phyloP scores from a whole-genome alignment of 257 asterid genomes.

The Vinca minor region DNA sequence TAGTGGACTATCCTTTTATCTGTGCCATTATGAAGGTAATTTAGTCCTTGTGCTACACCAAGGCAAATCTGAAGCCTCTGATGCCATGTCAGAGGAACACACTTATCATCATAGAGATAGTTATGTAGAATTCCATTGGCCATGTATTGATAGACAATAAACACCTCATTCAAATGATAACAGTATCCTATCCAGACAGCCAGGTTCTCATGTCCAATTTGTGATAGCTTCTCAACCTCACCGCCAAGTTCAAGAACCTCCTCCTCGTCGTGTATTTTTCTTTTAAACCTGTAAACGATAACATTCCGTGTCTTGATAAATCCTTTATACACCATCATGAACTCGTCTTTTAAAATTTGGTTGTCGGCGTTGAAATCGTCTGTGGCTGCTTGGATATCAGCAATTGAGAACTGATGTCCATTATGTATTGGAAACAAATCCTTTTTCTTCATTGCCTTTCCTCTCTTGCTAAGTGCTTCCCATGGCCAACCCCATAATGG shows the following conservation, averaged over 20 bases:
- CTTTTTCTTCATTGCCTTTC: conserved; percentile 2
- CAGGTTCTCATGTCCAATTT: conserved; percentile 1
- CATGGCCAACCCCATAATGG: not conserved
- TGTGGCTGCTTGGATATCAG: not conserved
- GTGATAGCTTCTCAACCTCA: conserved; percentile 10
- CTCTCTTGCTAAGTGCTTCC: conserved; percentile 5
- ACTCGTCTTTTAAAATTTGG: not conserved
- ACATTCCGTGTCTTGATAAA: not conserved
- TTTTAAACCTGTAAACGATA: not conserved
- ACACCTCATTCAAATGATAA: not conserved
- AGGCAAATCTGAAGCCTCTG: conserved; percentile 8
- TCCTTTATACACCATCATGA: conserved; percentile 3
- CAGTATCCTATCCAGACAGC: conserved; percentile 1
- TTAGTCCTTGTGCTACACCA: conserved; percentile 9
- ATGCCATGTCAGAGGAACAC: conserved; percentile 1
- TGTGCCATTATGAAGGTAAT: too few species aligned
- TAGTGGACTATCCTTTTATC: too few species aligned
- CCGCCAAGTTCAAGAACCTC: not conserved
- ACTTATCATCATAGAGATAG: not conserved
- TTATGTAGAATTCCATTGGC: not conserved
- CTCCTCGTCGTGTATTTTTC: too few species aligned
- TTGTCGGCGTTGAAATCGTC: not conserved
- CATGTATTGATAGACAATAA: not conserved
- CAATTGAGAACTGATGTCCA: too few species aligned
- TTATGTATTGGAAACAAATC: too few species aligned